Evolutionary conservation across 352 stramenopile genomes (phyloP), one percentile per base, ranked within the genome.

Genomic region (Phytophthora quininea): DNA sequence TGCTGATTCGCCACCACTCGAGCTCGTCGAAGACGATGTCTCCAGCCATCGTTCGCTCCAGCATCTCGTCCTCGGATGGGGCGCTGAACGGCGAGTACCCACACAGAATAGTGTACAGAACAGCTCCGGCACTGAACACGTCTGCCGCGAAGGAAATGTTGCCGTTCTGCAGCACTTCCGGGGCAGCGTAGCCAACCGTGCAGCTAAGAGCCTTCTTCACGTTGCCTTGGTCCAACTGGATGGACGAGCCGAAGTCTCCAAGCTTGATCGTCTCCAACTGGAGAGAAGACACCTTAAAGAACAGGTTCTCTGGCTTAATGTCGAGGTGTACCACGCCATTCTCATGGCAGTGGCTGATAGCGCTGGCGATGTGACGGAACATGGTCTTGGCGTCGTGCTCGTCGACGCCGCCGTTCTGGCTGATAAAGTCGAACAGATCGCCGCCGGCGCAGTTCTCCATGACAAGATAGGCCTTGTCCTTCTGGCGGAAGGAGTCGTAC

Each of bases 251-350:
- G 74, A 95, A 95, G 73, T 95, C 86, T 6, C 76, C 79, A 3
- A 95, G 60, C 56, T 91, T 90, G 43, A 91, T 75, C 0, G 75
- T 81, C 42, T 87, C 74, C 3, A 79, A 48, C 42, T 90, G 71
- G 32, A 71, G 49, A 15, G 76, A 52, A 27, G 74, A 85, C 15
- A 73, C 64, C 60, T 85, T 88, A 50, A 95, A 92, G 49, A 93
- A 81, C 12, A 95, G 48, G 52, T 95, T 95, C 56, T 91, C 82
- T 2, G 86, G 86, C 68, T 95, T 95, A 51, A 95, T 86, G 46
- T 93, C 86, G 57, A 95, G 49, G 31, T 95, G 86, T 6, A 93
- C 72, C 19, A 95, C 67, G 15, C 69, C 77, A 11, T 88, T 76
- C 12, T 81, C 73, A 52, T 95, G 86, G 24, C 89, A 69, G 58